Base-by-base conservation (phyloP, 805 yeast species). In the Saccharomycopsis javanensis region DNA sequence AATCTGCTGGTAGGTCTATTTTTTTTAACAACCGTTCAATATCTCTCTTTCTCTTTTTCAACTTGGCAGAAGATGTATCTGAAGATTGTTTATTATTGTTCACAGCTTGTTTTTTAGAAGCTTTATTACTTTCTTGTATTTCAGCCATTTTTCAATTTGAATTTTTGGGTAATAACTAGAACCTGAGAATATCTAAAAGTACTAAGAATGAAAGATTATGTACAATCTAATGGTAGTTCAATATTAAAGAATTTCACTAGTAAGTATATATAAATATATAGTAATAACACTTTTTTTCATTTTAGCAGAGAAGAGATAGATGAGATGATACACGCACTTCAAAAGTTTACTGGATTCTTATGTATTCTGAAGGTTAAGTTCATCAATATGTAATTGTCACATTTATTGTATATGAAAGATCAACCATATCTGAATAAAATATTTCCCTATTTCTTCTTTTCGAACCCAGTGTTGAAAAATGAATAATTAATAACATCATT, bases 1-100 rank as follows among this genome's bases (percentile, higher is more conserved):
- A 76, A 63, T 81, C 80, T 15, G 88, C 85, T 3, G 88, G 84
- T 56, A 86, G 69, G 20, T 72, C 76, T 64, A 74, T 75, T 57
- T 75, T 75, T 18, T 64, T 65, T 59, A 92, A 72, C 18, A 87
- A 72, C 64, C 97, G 78, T 64, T 86, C 85, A 38, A 89, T 75
- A 68, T 92, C 96, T 72, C 98, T 81, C 61, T 92, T 87, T 71
- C 86, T 86, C 75, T 86, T 89, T 70, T 83, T 88, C 61, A 89
- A 78, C 64, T 84, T 86, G 45, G 86, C 67, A 3, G 72, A 63
- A 15, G 48, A 42, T 42, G 25, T 11, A 42, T 42, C 48, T 20
- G 48, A 42, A 42, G 48, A 16, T 75, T 8, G 15, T 34, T 23
- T 16, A 5, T 6, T 20, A 20, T 23, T 42, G 4, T 5, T 15